Evolutionary conservation across 2,329 filamentous ascomycete genomes (phyloP), one percentile per base, ranked within the genome.

Genomic region (Nectriaceae sp.): DNA sequence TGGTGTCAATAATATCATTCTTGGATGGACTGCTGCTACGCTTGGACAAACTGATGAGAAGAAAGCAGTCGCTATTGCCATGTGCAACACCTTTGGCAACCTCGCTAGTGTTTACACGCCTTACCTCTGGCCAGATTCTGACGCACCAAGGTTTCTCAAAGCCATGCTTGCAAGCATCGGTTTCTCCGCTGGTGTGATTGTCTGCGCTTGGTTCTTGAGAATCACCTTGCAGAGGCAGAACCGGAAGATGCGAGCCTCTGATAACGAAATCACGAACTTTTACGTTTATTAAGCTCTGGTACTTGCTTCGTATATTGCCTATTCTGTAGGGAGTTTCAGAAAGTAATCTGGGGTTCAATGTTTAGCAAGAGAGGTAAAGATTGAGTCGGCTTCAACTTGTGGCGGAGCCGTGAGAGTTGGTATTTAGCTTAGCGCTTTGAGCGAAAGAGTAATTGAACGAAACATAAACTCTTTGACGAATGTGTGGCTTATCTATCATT

Each of bases 61-160:
- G 60, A 75, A 74, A 47, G 71, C 73, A 0, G 66, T 70, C n/a
- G 65, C 67, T 13, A 56, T 75, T 13, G 67, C 67, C 4, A 70
- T 76, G 24, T 72, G 75, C 22, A 76, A 74, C 21, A 71, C 73
- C 1, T 51, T 73, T 10, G 70, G 69, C 22, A 75, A 75, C 33
- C 69, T 68, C 0, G 71, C 68, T 0, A 75, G 75, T 50, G 70
- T 77, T 19, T 77, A 73, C 64, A 75, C 72, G 1, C 69, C 73
- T 1, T 76, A 75, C 46, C 56, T 76, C 4, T 76, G 71, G 57
- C 70, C 71, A 0, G 61, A 67, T 40, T 66, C 56, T 16, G 66
- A 74, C 16, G 70, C 65, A 1, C 74, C 74, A 0, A 60, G 70
- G 5, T 76, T 75, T 33, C 49, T 70, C 1, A 72, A 69, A 13